Conservation (phyloP, 1,284 basidiomycete genomes). For the Irpex rosettiformis region DNA sequence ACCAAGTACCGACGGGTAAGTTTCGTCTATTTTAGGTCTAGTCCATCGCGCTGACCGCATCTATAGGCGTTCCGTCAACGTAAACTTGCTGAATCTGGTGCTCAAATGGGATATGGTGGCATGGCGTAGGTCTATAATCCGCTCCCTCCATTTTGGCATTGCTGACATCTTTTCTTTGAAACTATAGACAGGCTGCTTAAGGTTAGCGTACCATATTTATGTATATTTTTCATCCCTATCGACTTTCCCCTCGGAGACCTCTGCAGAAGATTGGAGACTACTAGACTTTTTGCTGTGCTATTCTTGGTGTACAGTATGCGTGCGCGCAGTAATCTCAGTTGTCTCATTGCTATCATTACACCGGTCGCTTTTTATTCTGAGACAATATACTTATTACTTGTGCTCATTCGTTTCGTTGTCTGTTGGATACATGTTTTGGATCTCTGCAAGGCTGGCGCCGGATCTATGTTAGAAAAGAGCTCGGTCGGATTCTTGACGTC, state of each 20-base stretch:
- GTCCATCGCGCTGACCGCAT: conserved; percentile 3
- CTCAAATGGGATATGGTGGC: conserved; percentile 58
- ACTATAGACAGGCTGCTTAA: conserved; percentile 16
- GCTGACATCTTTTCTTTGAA: neutral
- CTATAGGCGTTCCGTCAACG: conserved; percentile 70
- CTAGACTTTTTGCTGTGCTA: conserved; percentile 1
- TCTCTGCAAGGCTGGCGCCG: too few species aligned
- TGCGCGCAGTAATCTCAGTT: conserved; percentile 1
- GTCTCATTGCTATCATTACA: neutral
- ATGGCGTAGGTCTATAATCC: conserved; percentile 40
- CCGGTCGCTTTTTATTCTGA: neutral
- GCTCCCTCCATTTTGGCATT: neutral
- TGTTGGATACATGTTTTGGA: neutral
- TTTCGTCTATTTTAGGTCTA: neutral
- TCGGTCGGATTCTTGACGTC: too few species aligned
- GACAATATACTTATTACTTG: neutral
- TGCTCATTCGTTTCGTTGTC: neutral
- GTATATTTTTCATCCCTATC: neutral
- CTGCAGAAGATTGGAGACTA: conserved; percentile 9
- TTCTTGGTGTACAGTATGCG: neutral
- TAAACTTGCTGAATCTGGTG: conserved; percentile 65
- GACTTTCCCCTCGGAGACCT: conserved; percentile 1
- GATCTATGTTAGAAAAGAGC: too few species aligned
- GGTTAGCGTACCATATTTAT: conserved; percentile 9
- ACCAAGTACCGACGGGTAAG: conserved; percentile 75